phyloP scores from a whole-genome alignment of 31 red algal genomes.

The Endocladia muricata region DNA sequence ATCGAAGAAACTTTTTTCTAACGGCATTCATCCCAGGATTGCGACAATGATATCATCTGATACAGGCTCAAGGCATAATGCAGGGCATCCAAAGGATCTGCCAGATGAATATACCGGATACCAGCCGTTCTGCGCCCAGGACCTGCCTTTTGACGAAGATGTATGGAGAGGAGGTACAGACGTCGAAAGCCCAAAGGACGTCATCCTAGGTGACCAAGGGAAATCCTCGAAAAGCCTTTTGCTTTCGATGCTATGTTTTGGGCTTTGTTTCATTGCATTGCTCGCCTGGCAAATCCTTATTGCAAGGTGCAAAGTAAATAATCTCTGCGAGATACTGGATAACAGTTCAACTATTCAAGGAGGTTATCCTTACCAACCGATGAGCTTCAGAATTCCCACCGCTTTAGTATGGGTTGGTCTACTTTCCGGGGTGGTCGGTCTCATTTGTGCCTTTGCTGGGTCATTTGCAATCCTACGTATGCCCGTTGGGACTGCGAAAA shows the following conservation, averaged over 20 bases:
- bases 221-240: slow-evolving; percentile 33
- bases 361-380: slow-evolving; percentile 48
- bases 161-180: not conserved
- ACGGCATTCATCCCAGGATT: too few relatives aligned
- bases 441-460: slow-evolving; percentile 26
- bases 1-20: too few relatives aligned
- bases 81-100: too few relatives aligned
- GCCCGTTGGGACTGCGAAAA: slow-evolving; percentile 28
- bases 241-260: slow-evolving; percentile 13
- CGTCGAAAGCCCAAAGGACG: slow-evolving; percentile 7
- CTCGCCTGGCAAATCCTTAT: slow-evolving; percentile 54
- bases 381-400: slow-evolving; percentile 55
- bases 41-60: too few relatives aligned
- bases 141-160: slow-evolving; percentile 25
- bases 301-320: slow-evolving; percentile 22
- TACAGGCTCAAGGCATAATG: too few relatives aligned
- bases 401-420: slow-evolving; percentile 54
- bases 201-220: slow-evolving; percentile 24
- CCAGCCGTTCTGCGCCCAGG: slow-evolving; percentile 14
- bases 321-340: slow-evolving; percentile 38
- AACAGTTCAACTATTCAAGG: slow-evolving; percentile 7
- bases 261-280: slow-evolving; percentile 12
- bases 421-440: slow-evolving; percentile 10
- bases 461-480: slow-evolving; percentile 24
- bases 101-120: slow-evolving; percentile 63